These are phyloP conservation scores for Phytophthora ramorum DNA, from an alignment of 352 stramenopile species.

Conservation along the genomic window DNA sequence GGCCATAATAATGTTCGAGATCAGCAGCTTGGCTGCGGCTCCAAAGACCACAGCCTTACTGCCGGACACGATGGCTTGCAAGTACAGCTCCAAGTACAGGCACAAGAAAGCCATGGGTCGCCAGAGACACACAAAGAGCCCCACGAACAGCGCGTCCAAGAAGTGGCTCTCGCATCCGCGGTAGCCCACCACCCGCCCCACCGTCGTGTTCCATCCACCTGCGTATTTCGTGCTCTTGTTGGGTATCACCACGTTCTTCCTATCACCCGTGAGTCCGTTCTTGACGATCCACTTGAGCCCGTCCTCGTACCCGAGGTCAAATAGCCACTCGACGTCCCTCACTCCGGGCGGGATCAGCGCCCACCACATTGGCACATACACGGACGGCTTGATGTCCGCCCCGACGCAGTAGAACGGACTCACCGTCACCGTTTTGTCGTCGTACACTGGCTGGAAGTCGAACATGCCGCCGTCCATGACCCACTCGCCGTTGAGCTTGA, in stretches of 20 bases:
- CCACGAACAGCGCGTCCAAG: constrained; percentile 77
- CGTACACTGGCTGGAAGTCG: constrained; percentile 83
- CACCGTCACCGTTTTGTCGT: constrained; percentile 77
- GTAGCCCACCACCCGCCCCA: constrained; percentile 84
- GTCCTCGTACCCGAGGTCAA: constrained; percentile 87
- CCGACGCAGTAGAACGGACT: constrained; percentile 89
- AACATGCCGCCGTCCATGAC: constrained; percentile 88
- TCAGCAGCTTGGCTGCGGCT: constrained; percentile 72
- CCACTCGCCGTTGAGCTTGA: constrained; percentile 84
- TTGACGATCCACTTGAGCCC: constrained; percentile 72
- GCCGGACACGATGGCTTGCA: constrained; percentile 71
- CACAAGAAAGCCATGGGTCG: constrained; percentile 81
- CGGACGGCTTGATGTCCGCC: constrained; percentile 90
- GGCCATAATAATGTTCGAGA: constrained; percentile 67
- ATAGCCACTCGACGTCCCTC: constrained; percentile 84
- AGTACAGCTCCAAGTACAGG: constrained; percentile 83
- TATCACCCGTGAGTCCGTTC: constrained; percentile 37
- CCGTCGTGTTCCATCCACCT: constrained; percentile 70
- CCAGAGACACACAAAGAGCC: constrained; percentile 79
- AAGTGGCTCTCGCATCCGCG: constrained; percentile 69
- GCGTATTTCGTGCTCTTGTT: constrained; percentile 61
- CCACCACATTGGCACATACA: constrained; percentile 93
- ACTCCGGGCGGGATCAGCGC: constrained; percentile 68
- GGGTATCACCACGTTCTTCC: constrained; percentile 59
- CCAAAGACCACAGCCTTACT: constrained; percentile 76